phyloP scores from a whole-genome alignment of 83 land plant genomes.

The Thuja plicata region DNA sequence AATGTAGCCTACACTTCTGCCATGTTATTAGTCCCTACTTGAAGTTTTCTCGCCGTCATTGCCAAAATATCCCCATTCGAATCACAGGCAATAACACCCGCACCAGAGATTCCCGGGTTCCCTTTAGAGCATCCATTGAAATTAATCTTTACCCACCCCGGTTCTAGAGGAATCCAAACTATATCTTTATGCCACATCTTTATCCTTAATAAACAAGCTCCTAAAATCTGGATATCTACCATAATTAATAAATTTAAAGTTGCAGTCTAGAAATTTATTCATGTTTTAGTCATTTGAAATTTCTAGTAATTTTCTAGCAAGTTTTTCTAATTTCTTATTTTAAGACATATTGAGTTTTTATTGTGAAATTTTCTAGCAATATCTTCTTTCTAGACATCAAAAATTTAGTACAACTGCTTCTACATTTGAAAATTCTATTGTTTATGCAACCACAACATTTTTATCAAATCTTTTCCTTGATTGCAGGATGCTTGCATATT shows the following conservation, averaged over 20 bases:
- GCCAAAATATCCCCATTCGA: no score
- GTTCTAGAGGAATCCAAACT: no score
- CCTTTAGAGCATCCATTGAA: no score
- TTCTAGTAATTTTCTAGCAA: not conserved
- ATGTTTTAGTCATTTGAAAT: not conserved
- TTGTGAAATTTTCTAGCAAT: not conserved
- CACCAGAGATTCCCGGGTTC: no score
- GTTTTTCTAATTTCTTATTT: not conserved
- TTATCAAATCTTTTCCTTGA: not conserved
- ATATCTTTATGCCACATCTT: no score
- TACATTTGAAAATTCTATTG: not conserved
- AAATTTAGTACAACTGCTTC: not conserved
- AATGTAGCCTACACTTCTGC: no score
- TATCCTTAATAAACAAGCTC: no score
- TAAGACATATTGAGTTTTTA: not conserved
- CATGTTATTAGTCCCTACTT: no score
- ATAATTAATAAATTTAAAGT: not conserved
- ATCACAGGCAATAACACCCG: no score
- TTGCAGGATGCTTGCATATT: constrained; percentile 4
- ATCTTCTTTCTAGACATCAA: not conserved
- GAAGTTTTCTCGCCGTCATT: no score
- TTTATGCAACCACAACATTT: not conserved
- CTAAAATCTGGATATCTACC: not conserved
- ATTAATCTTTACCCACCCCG: no score
- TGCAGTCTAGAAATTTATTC: not conserved